Percentiles rank a stretch among this genome's conserved stretches.
These are phyloP conservation scores for Penium margaritaceum DNA, from an alignment of 139 green algal genomes.

Conservation along the genomic window DNA sequence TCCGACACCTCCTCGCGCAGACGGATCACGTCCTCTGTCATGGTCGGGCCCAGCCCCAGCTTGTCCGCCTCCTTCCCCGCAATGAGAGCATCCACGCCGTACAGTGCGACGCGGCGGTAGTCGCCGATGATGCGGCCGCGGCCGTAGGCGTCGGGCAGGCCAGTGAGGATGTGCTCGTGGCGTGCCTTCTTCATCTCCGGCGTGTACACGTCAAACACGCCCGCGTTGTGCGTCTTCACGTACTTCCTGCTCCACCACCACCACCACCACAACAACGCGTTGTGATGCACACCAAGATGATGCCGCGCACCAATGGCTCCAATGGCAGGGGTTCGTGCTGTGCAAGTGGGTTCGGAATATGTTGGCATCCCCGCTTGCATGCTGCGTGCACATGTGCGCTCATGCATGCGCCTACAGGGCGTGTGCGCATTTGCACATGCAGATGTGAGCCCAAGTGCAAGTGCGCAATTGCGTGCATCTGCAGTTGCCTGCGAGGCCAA, in stretches of 20 bases:
- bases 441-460: no score
- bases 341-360: no score
- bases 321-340: no score
- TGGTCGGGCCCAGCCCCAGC: not conserved
- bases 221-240: constrained; percentile 69
- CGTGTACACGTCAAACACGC: constrained; percentile 71
- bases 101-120: constrained; percentile 70
- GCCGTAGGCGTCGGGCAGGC: constrained; percentile 67
- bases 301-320: no score
- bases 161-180: constrained; percentile 63
- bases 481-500: no score
- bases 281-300: no score
- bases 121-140: constrained; percentile 72
- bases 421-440: no score
- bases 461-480: no score
- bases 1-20: constrained; percentile 46
- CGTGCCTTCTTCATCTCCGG: constrained; percentile 62
- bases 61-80: constrained; percentile 59
- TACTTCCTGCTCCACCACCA: constrained; percentile 40
- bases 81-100: constrained; percentile 60
- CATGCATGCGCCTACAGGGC: no score
- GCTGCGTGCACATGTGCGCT: no score
- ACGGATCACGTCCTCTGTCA: constrained; percentile 22
- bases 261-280: no score
- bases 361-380: no score